Conservation (phyloP, 495 filamentous ascomycete genomes). For the Haplographium delicatum region DNA sequence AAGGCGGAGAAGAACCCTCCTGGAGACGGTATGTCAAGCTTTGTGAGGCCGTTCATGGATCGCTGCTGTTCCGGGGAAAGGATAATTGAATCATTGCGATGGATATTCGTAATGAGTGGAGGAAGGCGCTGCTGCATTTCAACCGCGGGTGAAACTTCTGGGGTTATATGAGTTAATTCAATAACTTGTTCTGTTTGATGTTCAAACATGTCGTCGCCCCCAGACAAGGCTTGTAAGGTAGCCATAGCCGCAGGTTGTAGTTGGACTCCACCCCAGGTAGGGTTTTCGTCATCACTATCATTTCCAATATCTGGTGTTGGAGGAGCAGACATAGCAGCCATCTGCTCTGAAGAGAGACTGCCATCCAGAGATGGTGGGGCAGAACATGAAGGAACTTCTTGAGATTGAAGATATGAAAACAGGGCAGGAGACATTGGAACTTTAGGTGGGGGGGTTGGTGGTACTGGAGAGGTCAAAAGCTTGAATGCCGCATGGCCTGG, state of each 20-base stretch:
- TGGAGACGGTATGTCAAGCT: conserved; percentile 80
- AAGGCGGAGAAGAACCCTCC: conserved; percentile 88
- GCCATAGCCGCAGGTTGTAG: conserved; percentile 73
- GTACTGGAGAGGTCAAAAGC: conserved; percentile 63
- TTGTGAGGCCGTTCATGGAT: conserved; percentile 51
- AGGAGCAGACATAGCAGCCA: conserved; percentile 71
- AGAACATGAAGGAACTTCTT: conserved; percentile 64
- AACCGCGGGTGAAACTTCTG: conserved; percentile 3
- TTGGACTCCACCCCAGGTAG: conserved; percentile 60
- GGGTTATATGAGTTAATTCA: conserved; percentile 30
- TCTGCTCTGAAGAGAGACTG: conserved; percentile 78
- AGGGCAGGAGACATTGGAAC: conserved; percentile 72
- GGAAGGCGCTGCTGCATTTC: conserved; percentile 30
- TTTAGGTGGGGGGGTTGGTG: conserved; percentile 69
- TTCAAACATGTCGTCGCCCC: conserved; percentile 36
- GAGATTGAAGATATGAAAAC: conserved; percentile 56
- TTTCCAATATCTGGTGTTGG: conserved; percentile 69
- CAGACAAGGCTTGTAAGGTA: conserved; percentile 69
- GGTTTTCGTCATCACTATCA: conserved; percentile 38
- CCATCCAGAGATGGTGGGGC: conserved; percentile 86
- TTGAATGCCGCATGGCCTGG: conserved; percentile 40
- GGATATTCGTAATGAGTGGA: conserved; percentile 25
- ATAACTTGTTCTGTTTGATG: conserved; percentile 48
- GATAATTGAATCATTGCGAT: conserved; percentile 27
- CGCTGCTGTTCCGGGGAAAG: conserved; percentile 38